Evolutionary conservation across 2,329 filamentous ascomycete genomes (phyloP), one percentile per base, ranked within the genome.

Genomic region (Cadophora gregata): DNA sequence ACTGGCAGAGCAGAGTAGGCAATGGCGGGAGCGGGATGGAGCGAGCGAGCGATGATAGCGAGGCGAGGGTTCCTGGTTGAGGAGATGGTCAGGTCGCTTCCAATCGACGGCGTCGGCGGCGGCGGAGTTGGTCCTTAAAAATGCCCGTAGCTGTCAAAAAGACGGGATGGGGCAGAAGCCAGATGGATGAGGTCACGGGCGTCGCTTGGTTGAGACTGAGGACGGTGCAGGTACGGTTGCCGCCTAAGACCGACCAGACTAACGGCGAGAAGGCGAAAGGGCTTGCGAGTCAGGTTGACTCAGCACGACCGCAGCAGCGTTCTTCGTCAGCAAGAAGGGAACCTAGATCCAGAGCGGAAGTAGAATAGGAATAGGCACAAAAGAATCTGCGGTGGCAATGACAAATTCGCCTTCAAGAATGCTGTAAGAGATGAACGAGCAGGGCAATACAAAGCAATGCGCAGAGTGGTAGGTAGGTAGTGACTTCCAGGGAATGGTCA

Each of bases 31-130:
- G 64, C 48, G 58, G 63, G 47, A 61, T 24, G 42, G 62, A 58
- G 48, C 36, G 60, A 62, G 58, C 53, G 48, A 36, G 33, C 12
- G 59, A 55, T 62, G 62, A 56, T 27, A 24, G 36, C 36, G 36
- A 58, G 36, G 36, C 36, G 36, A 58, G 58, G 62, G 65, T 67
- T 67, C 62, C 66, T 67, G 66, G 62, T 62, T 62, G 50, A 59
- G 42, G 42, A 47, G 42, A n/a, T 21, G 42, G 42, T 47, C 42
- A 6, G 42, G 42, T 21, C 42, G n/a, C 42, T 24, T 53, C 29
- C 48, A 47, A 62, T 62, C 19, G 63, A 16, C 38, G 31, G 31
- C 27, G 33, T 29, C 24, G n/a, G 38, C 38, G 4, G 31, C 48
- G 55, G 53, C 25, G 27, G 27, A 48, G 31, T 45, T 59, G 53